Base-by-base conservation (phyloP, 169 alveolate species). In the Blepharisma undulans region DNA sequence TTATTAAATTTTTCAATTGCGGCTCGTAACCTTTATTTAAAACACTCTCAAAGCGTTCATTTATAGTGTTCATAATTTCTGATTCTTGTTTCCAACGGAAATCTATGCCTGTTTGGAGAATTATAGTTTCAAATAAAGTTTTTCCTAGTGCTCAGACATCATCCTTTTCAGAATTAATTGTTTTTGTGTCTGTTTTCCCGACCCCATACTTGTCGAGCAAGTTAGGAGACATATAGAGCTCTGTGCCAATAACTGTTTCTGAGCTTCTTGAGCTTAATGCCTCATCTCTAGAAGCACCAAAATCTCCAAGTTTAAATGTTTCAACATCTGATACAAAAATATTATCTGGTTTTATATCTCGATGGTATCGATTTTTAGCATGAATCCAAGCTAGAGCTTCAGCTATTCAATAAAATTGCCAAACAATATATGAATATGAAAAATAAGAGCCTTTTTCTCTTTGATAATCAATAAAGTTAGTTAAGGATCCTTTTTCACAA, bases 261-360 rank as follows among this genome's bases (percentile, higher is more conserved):
- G 66, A 48, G 12, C 66, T 48, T 48, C 66, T 48, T 48, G 66
- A 10, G 12, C 66, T 48, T 2, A 48, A 48, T 1, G 66, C 7
- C 12, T 48, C 66, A 48, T 48, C 76, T 89, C 91, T 94, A 1
- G 95, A 87, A 71, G 93, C 87, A 0, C 97, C 95, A 84, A 94
- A 94, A 81, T 94, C 95, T 3, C 95, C 97, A n/a, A 92, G 72
- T 77, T 92, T 89, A 0, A 93, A 89, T 77, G 91, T 78, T 22
- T 84, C 82, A 61, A 87, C 90, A 89, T 91, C 92, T 27, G 97
- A 91, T 29, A 92, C 80, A 89, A 94, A 93, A n/a, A 94, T 88
- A 84, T 95, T 95, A 60, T 89, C 87, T 60, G 96, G 88, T 87
- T 95, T 95, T 18, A 95, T 90, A 91, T 95, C 96, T 84, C 98